Base-by-base conservation (phyloP, 768 basidiomycete genomes). In the Ramaria rubella region DNA sequence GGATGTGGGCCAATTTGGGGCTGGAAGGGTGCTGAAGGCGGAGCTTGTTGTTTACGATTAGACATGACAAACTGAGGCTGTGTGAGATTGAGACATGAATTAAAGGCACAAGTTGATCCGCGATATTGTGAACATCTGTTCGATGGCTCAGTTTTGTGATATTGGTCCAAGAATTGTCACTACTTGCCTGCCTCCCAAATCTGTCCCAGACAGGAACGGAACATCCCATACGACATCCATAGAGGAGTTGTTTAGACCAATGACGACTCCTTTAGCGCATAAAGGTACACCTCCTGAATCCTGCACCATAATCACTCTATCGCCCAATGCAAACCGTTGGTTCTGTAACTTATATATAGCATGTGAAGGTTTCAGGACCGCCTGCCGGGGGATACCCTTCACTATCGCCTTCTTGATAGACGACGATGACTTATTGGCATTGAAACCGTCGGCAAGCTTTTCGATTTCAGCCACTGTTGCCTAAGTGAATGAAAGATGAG, bases 141-240 rank as follows among this genome's bases (percentile, higher is more conserved):
- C 31, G 43, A 33, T 38, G 11, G 11, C 50, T 19, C 15, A 17
- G 30, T 30, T 55, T 36, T 57, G 34, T 31, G 11, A 36, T 2
- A 14, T 12, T 17, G 24, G 42, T 51, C 1, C 23, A 60, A 33
- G 52, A 11, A 11, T 5, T 26, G 15, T 15, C 9, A 3, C 14
- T 36, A 57, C 74, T 58, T 63, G 92, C 89, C 94, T 77, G 64
- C 90, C 90, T 3, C 85, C 83, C 11, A 98, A 73, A 0, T 90
- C 96, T 2, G 80, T 78, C 6, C 96, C 96, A 21, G 92, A 85
- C 82, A 99, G 90, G 72, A 99, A 98, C 1, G 92, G 80, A 23
- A 87, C 85, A 68, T 99, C 96, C 90, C 96, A 98, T 0, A 95
- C 80, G 23, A 98, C 87, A 68, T 98, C 96, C 80, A 98, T 87